Percentiles rank a stretch among this genome's conserved stretches.
These are phyloP conservation scores for Lithospermum erythrorhizon DNA, from an alignment of 257 asterid genomes.

Conservation along the genomic window DNA sequence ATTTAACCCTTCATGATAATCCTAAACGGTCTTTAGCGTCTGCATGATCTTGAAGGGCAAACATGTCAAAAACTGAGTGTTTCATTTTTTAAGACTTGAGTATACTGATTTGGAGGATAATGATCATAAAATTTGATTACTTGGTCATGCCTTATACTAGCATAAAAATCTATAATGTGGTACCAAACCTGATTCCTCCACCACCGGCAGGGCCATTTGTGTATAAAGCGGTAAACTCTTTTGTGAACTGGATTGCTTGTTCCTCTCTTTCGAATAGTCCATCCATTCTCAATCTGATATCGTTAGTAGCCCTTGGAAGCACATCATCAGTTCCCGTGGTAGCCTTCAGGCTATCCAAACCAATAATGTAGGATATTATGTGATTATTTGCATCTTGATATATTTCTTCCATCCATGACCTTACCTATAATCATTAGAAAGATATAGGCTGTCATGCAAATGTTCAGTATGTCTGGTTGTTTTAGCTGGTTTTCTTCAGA, in stretches of 20 bases:
- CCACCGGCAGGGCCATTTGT: constrained; percentile 99
- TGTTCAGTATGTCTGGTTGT: not conserved
- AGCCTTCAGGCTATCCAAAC: constrained; percentile 77
- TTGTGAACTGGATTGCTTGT: constrained; percentile 62
- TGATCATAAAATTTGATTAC: not conserved
- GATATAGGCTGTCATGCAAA: not conserved
- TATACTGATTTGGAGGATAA: no score
- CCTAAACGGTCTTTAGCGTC: no score
- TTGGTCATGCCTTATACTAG: not conserved
- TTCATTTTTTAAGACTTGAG: no score
- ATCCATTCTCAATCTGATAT: constrained; percentile 83
- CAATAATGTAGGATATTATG: constrained; percentile 68
- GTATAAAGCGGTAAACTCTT: constrained; percentile 81
- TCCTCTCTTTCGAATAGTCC: constrained; percentile 81
- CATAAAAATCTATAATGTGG: constrained; percentile 7
- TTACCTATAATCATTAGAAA: constrained; percentile 37
- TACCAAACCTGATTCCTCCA: constrained; percentile 70
- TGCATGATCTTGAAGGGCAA: no score
- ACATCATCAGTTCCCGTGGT: constrained; percentile 13
- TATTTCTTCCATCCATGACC: constrained; percentile 89
- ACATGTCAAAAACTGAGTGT: no score
- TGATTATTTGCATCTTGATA: constrained; percentile 42
- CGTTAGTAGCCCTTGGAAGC: constrained; percentile 28
- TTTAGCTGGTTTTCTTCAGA: not conserved
- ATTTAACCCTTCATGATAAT: no score